Evolutionary conservation across 2,329 filamentous ascomycete species (phyloP), one percentile per base, ranked within the genome.

Genomic region (Aciculosporium take): DNA sequence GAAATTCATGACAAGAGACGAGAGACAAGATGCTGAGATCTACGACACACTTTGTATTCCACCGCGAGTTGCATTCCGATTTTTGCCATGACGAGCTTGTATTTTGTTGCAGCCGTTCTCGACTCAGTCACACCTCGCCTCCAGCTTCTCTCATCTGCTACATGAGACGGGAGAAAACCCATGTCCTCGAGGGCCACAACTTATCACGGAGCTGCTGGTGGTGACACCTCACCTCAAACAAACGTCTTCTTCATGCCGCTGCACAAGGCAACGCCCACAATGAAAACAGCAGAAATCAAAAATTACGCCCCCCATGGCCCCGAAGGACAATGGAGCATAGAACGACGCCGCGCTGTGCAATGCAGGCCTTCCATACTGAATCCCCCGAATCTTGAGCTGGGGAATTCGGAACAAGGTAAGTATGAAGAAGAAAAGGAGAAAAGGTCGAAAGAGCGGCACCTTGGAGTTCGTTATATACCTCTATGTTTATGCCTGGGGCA

Each of bases 331-430:
- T 69, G 59, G 60, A 69, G 61, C 42, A 52, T 55, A 54, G 60
- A 62, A 56, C 54, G 60, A 67, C 65, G 60, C 68, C 68, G 63
- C 68, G 67, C 53, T 67, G 68, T 72, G 67, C 68, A 69, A 71
- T 71, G 68, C 67, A 71, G 68, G 66, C 61, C 60, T 63, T 58
- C 63, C 61, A 55, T 51, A 54, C 61, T 69, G 59, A 59, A 52
- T 46, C 44, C 50, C 52, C 55, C 59, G 50, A 59, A 59, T 67
- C 65, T 53, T 70, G 67, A 71, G 55, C 67, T 56, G 57, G 59
- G 52, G 46, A 51, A 44, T 51, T 58, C 60, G 56, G 55, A 61
- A 62, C 62, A 71, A 71, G 67, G 67, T 71, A 71, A 71, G 68
- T 71, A 70, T 71, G 63, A 67, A 64, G 61, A 66, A 59, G 58